Evolutionary conservation across 2,329 filamentous ascomycete species (phyloP).

Genomic region (Cryphonectria nitschkei): DNA sequence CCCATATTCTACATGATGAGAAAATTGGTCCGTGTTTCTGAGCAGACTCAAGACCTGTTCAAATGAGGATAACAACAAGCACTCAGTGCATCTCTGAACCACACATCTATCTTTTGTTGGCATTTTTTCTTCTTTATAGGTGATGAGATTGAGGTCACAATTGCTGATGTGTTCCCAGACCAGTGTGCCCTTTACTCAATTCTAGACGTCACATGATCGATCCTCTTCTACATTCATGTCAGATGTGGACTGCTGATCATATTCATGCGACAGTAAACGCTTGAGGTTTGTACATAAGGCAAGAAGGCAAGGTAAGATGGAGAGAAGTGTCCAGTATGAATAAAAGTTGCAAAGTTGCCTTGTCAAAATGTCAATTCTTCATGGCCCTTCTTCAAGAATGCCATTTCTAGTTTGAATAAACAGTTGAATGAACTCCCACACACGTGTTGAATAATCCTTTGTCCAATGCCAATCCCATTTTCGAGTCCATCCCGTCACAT

Average conservation of each 20-base stretch:
- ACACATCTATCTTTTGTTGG: background rate
- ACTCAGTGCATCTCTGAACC: slow-evolving; percentile 72
- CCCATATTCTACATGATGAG: slow-evolving; percentile 63
- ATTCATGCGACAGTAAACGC: background rate
- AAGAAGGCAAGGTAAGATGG: background rate
- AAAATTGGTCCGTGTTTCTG: slow-evolving; percentile 88
- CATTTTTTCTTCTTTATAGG: background rate
- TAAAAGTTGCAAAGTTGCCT: background rate
- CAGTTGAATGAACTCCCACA: slow-evolving; percentile 22
- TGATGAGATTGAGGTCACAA: background rate
- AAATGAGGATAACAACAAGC: slow-evolving; percentile 69
- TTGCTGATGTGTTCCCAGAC: background rate
- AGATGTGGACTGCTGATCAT: background rate
- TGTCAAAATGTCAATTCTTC: background rate
- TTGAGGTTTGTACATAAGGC: background rate
- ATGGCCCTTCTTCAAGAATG: background rate
- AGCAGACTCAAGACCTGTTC: slow-evolving; percentile 80
- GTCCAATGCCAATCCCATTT: slow-evolving; percentile 19
- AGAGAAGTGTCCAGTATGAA: background rate
- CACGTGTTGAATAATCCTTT: slow-evolving; percentile 19
- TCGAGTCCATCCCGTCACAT: slow-evolving; percentile 11
- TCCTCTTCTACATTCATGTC: no score
- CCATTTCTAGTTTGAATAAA: slow-evolving; percentile 15
- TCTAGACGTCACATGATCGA: background rate
- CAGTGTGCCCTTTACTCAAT: background rate